A percentile compares a stretch with the other conserved stretches of the same genome.
These are phyloP conservation scores for Styphnolobium japonicum DNA, from an alignment of 306 rosid species.

Conservation along the genomic window DNA sequence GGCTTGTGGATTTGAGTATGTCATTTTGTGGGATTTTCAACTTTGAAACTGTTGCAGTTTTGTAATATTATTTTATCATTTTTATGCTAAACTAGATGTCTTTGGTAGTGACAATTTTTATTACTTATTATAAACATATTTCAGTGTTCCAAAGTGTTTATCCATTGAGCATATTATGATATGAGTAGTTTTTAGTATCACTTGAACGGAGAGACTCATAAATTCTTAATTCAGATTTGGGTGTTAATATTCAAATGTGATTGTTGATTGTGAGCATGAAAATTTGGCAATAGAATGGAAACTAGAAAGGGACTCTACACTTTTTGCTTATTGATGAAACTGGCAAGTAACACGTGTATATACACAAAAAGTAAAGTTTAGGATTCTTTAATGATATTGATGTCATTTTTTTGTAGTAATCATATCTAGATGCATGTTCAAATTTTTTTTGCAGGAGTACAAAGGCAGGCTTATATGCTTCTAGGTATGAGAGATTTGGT, in stretches of 20 bases:
- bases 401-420: too few relatives aligned
- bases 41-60: background rate
- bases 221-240: too few relatives aligned
- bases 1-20: constrained; percentile 19
- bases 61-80: background rate
- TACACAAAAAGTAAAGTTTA: too few relatives aligned
- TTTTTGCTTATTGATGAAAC: too few relatives aligned
- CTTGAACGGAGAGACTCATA: too few relatives aligned
- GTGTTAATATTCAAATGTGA: too few relatives aligned
- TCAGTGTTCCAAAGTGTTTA: background rate
- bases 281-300: too few relatives aligned
- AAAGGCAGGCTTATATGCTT: constrained; percentile 86
- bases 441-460: constrained; percentile 78
- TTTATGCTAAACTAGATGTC: constrained; percentile 3
- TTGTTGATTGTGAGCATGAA: too few relatives aligned
- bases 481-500: constrained; percentile 84
- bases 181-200: too few relatives aligned
- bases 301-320: too few relatives aligned
- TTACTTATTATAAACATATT: background rate
- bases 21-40: constrained; percentile 4
- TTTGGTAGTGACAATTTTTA: background rate
- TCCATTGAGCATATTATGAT: background rate
- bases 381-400: too few relatives aligned
- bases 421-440: constrained; percentile 7
- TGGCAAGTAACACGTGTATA: too few relatives aligned